Conservation (phyloP, 345 rosid genomes). For the Citrus mangshanensis region DNA sequence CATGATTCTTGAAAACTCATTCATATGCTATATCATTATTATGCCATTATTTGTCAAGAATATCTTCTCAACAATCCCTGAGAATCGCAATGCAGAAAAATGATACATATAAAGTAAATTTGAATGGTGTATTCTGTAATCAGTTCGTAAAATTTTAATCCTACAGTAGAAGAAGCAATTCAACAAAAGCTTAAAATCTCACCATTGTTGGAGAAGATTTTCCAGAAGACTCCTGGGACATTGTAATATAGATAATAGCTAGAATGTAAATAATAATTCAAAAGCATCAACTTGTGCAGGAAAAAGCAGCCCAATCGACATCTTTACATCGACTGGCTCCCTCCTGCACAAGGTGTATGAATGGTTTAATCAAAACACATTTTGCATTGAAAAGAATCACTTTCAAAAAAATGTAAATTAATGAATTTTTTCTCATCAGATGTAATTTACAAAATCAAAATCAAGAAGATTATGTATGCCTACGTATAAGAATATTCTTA, state of each 20-base stretch:
- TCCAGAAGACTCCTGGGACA: neutral
- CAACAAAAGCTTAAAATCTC: too few species aligned
- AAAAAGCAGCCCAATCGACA: neutral
- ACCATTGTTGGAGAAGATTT: neutral
- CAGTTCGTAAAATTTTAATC: too few species aligned
- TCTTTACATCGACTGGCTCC: neutral
- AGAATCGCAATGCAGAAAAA: neutral
- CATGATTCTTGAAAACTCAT: too few species aligned
- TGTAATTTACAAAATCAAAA: slow-evolving; percentile 5
- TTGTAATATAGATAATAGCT: neutral
- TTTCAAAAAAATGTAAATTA: neutral
- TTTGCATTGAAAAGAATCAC: neutral
- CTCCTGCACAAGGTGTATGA: neutral
- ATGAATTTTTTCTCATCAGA: neutral
- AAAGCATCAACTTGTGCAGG: neutral
- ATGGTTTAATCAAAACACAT: neutral
- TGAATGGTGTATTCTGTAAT: too few species aligned
- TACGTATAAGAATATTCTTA: slow-evolving; percentile 10
- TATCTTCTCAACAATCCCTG: neutral
- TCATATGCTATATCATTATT: too few species aligned
- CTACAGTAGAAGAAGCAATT: too few species aligned
- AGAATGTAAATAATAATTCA: neutral
- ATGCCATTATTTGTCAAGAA: neutral
- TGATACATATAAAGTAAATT: too few species aligned
- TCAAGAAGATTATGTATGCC: slow-evolving; percentile 10